Percentiles rank a stretch among this genome's conserved stretches.
phyloP scores from a whole-genome alignment of 1,139 yeast species.

The Blastobotrys persicus region DNA sequence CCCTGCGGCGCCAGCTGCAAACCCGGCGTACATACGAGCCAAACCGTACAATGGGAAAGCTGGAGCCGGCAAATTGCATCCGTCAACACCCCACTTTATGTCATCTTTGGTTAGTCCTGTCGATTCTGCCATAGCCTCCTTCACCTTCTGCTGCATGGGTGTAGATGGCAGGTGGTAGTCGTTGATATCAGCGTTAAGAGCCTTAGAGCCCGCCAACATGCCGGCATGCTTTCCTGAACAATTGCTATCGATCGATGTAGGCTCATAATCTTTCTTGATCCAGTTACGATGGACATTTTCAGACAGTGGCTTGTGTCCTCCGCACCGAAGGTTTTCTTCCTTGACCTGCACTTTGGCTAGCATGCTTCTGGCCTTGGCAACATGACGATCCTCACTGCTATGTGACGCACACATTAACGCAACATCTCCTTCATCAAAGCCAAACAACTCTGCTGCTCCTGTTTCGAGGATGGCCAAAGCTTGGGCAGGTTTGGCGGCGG shows the following conservation, averaged over 20 bases:
- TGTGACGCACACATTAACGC: slow-evolving; percentile 46
- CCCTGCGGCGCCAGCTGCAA: background rate
- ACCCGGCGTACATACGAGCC: slow-evolving; percentile 1
- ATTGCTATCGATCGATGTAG: background rate
- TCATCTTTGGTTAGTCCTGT: background rate
- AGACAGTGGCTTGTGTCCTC: background rate
- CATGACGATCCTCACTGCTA: slow-evolving; percentile 1
- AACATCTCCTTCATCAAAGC: slow-evolving; percentile 74
- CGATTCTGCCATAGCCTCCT: background rate
- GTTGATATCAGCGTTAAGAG: background rate
- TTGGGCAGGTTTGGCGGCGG: slow-evolving; percentile 3
- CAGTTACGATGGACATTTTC: background rate
- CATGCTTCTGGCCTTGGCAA: background rate
- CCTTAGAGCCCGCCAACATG: slow-evolving; percentile 1
- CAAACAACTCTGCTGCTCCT: background rate
- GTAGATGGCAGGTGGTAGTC: background rate
- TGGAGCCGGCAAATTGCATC: slow-evolving; percentile 1
- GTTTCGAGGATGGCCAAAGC: slow-evolving; percentile 2
- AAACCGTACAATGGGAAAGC: background rate
- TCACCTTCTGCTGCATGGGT: background rate
- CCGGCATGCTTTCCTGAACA: slow-evolving; percentile 3
- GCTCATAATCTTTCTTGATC: slow-evolving; percentile 2
- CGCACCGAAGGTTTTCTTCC: background rate
- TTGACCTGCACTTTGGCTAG: background rate
- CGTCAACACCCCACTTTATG: background rate